These are phyloP conservation scores for Saccharomycopsis fodiens DNA, from an alignment of 805 yeast genomes.

Conservation along the genomic window DNA sequence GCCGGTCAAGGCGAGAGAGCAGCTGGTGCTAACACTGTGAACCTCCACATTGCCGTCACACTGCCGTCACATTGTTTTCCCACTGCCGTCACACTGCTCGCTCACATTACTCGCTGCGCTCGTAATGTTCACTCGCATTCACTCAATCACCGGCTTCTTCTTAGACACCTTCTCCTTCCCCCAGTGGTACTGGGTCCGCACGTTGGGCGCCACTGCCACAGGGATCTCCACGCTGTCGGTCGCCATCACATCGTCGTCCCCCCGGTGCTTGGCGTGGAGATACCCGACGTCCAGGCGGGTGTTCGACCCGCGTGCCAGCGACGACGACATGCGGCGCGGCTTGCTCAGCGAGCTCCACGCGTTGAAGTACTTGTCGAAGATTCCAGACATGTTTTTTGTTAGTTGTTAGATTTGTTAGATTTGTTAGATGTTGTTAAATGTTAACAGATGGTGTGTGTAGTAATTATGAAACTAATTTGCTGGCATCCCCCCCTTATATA, in stretches of 20 bases:
- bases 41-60: too few relatives aligned
- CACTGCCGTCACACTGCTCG: too few relatives aligned
- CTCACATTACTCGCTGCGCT: too few relatives aligned
- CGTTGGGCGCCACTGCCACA: slow-evolving; percentile 13
- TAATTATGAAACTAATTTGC: too few relatives aligned
- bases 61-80: too few relatives aligned
- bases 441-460: too few relatives aligned
- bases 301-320: slow-evolving; percentile 9
- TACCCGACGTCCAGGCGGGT: slow-evolving; percentile 15
- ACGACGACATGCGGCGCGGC: slow-evolving; percentile 14
- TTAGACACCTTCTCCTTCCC: slow-evolving; percentile 4
- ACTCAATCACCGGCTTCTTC: background rate
- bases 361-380: slow-evolving; percentile 17
- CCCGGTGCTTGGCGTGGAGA: background rate
- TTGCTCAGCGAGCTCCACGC: slow-evolving; percentile 2
- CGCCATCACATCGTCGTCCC: background rate
- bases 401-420: too few relatives aligned
- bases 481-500: too few relatives aligned
- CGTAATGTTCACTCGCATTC: too few relatives aligned
- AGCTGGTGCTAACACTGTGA: too few relatives aligned
- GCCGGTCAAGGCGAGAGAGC: too few relatives aligned
- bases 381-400: slow-evolving; percentile 15
- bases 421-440: too few relatives aligned
- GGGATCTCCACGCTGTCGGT: background rate
- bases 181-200: slow-evolving; percentile 17